phyloP scores from a whole-genome alignment of 23 red algal genomes.

The Gracilariopsis chorda region DNA sequence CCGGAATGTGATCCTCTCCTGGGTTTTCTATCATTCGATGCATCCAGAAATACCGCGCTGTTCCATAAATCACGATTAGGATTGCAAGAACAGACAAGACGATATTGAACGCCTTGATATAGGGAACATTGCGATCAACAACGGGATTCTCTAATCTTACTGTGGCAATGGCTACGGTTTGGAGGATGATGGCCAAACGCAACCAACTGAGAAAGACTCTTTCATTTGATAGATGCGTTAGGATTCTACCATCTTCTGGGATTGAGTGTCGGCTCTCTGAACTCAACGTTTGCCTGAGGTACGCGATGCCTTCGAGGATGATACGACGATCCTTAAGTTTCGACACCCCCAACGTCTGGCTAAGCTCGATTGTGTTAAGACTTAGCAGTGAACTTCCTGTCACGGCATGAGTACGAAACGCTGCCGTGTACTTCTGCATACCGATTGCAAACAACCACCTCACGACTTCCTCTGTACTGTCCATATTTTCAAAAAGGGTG shows the following conservation, averaged over 20 bases:
- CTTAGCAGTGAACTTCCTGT: conserved; percentile 29
- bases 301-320: conserved; percentile 42
- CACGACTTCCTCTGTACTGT: background rate
- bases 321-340: conserved; percentile 44
- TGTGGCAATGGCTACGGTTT: conserved; percentile 39
- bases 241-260: conserved; percentile 66
- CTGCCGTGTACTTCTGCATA: conserved; percentile 14
- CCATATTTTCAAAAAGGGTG: background rate
- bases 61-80: background rate
- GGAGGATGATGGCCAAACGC: conserved; percentile 28
- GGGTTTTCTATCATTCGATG: conserved; percentile 30
- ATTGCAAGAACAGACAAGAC: background rate
- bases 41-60: conserved; percentile 42
- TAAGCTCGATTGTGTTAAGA: conserved; percentile 42
- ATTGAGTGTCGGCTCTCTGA: background rate
- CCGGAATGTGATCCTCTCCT: conserved; percentile 18
- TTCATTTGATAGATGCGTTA: conserved; percentile 70
- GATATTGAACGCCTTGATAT: background rate
- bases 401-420: conserved; percentile 55
- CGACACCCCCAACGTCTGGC: conserved; percentile 32
- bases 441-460: conserved; percentile 21
- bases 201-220: conserved; percentile 48
- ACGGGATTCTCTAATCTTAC: conserved; percentile 10
- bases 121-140: background rate
- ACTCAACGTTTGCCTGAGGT: conserved; percentile 1